A percentile compares a stretch with the other conserved stretches of the same genome.
Evolutionary conservation across 495 filamentous ascomycete genomes (phyloP).

Genomic region (Gamarada debralockiae): DNA sequence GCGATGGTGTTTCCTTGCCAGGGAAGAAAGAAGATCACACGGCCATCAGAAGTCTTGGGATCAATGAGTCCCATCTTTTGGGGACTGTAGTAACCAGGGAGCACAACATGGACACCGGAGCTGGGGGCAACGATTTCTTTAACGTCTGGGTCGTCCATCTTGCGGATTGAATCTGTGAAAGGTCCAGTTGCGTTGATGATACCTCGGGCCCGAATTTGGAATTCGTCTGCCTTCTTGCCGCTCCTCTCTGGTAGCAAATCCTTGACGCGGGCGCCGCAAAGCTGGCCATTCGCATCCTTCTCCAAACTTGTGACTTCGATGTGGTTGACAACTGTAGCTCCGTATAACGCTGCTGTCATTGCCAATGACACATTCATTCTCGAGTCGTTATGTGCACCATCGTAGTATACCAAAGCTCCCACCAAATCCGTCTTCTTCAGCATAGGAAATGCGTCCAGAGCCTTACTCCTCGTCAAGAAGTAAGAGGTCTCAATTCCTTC

Average conservation of each 20-base stretch:
- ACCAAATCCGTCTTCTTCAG: slow-evolving; percentile 79
- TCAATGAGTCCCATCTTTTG: slow-evolving; percentile 97
- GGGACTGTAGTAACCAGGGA: slow-evolving; percentile 94
- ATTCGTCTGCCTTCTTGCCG: slow-evolving; percentile 48
- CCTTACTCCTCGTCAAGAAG: slow-evolving; percentile 91
- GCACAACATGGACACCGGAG: slow-evolving; percentile 90
- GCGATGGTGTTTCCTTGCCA: slow-evolving; percentile 99
- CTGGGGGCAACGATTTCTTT: slow-evolving; percentile 91
- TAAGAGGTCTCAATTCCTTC: slow-evolving; percentile 98
- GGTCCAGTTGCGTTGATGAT: slow-evolving; percentile 97
- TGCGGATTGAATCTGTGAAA: slow-evolving; percentile 89
- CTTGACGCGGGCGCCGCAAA: slow-evolving; percentile 75
- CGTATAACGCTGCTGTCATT: slow-evolving; percentile 93
- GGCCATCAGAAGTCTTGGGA: slow-evolving; percentile 87
- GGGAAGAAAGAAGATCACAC: slow-evolving; percentile 98
- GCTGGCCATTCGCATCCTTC: slow-evolving; percentile 74
- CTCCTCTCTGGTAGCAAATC: slow-evolving; percentile 64
- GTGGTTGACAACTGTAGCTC: slow-evolving; percentile 89
- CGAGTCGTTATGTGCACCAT: slow-evolving; percentile 97
- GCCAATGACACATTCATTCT: slow-evolving; percentile 97
- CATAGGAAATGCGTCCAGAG: slow-evolving; percentile 97
- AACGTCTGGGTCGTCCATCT: slow-evolving; percentile 72
- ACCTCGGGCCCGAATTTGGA: slow-evolving; percentile 81
- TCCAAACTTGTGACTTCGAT: slow-evolving; percentile 80
- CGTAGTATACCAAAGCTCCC: slow-evolving; percentile 95